Percentiles rank a stretch among this genome's conserved stretches.
These are phyloP conservation scores for Crithidia bombi DNA, from an alignment of 208 protist species.

Conservation along the genomic window DNA sequence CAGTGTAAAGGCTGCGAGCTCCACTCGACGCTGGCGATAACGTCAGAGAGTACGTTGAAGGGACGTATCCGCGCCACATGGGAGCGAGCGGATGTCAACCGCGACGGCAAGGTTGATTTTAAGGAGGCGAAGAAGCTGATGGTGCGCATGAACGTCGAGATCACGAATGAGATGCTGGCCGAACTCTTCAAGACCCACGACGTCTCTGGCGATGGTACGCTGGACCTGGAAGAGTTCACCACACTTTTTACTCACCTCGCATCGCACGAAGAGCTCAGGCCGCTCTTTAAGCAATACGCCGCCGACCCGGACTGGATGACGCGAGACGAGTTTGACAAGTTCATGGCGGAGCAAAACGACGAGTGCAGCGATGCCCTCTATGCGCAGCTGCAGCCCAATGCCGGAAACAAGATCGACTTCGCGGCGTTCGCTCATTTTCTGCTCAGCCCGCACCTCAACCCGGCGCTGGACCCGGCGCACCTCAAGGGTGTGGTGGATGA, in stretches of 20 bases:
- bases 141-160: slow-evolving; percentile 52
- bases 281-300: slow-evolving; percentile 40
- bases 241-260: slow-evolving; percentile 52
- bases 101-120: slow-evolving; percentile 48
- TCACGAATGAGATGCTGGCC: slow-evolving; percentile 27
- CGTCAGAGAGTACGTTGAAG: slow-evolving; percentile 29
- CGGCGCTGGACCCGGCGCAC: slow-evolving; percentile 36
- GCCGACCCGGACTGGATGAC: slow-evolving; percentile 42
- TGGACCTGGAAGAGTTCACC: slow-evolving; percentile 62
- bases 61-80: slow-evolving; percentile 48
- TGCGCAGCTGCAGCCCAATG: slow-evolving; percentile 26
- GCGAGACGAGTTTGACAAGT: slow-evolving; percentile 45
- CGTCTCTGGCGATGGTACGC: slow-evolving; percentile 39
- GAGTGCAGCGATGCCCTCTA: slow-evolving; percentile 27
- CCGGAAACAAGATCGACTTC: slow-evolving; percentile 32
- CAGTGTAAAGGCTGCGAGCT: slow-evolving; percentile 22
- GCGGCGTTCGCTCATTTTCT: slow-evolving; percentile 43
- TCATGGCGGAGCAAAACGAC: slow-evolving; percentile 45
- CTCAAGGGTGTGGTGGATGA: slow-evolving; percentile 46
- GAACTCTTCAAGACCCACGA: slow-evolving; percentile 44
- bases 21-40: slow-evolving; percentile 7
- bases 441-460: slow-evolving; percentile 42
- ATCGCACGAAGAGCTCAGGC: slow-evolving; percentile 40
- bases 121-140: slow-evolving; percentile 59
- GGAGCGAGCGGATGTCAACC: slow-evolving; percentile 49